Base-by-base conservation (phyloP, 768 basidiomycete species). In the Erythrobasidium yunnanense region DNA sequence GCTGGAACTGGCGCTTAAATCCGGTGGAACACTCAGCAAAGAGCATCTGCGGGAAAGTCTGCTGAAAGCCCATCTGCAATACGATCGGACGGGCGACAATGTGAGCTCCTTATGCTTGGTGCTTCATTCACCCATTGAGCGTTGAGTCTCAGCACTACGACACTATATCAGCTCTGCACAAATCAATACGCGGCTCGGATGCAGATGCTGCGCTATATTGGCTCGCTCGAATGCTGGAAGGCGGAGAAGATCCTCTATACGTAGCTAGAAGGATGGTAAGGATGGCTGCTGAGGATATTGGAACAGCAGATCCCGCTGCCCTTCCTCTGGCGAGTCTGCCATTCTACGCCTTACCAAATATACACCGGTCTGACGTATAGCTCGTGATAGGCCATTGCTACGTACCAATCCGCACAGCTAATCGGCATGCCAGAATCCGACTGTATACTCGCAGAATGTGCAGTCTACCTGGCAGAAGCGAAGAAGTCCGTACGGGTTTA, bases 271-370 rank as follows among this genome's bases (percentile, higher is more conserved):
- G 87, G 58, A 81, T 88, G 79, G 79, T 86, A 2, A 86, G 88
- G 5, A 84, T 86, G 70, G 88, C 89, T 1, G 87, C 86, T 69
- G 89, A 91, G 75, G 89, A 91, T 73, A 82, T 91, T 42, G 88
- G 89, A 0, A 77, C 88, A 5, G 88, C 87, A 27, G 86, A 90
- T 75, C 80, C 79, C 42, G 81, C 83, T n/a, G 87, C 86, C 0
- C 78, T 91, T 8, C 85, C 87, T 7, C 76, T 89, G 69, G 87
- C 85, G 66, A 65, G 82, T 75, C 6, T 8, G 17, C 7, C 22
- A 15, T n/a, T 8, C 23, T 23, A 47, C 49, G 45, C 56, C 8
- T 38, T 5, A 47, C 32, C 20, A 20, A 54, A 27, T 42, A n/a
- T 25, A 54, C 20, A 18, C n/a, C 29, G 46, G 20, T 20, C 18